phyloP scores from a whole-genome alignment of 2,329 filamentous ascomycete genomes.

The Cladosporium sp. region DNA sequence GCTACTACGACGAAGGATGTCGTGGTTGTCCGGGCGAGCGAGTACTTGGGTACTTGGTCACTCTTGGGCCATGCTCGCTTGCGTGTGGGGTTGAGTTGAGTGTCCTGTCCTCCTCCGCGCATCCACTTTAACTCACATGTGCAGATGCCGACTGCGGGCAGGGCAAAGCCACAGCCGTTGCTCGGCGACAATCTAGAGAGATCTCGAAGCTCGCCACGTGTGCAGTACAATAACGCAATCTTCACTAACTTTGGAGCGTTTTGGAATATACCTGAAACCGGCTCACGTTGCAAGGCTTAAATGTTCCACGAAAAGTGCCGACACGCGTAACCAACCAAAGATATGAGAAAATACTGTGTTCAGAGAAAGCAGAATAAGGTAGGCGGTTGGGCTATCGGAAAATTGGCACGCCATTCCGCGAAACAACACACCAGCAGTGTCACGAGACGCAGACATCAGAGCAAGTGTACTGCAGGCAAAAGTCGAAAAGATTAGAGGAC shows the following conservation, averaged over 20 bases:
- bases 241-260: not conserved
- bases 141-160: not conserved
- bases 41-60: not conserved
- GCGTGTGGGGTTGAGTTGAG: not conserved
- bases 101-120: not conserved
- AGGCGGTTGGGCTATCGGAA: not conserved
- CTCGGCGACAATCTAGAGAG: not conserved
- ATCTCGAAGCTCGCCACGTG: not conserved
- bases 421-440: not conserved
- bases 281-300: not conserved
- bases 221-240: not conserved
- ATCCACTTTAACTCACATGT: not conserved
- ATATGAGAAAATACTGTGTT: not conserved
- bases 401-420: not conserved
- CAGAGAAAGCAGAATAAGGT: not conserved
- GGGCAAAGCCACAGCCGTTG: not conserved
- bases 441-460: not conserved
- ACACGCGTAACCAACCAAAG: not conserved
- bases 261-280: not conserved
- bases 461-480: not conserved
- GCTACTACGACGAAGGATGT: not conserved
- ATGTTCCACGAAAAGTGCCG: not conserved
- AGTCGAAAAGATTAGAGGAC: not conserved
- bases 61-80: not conserved
- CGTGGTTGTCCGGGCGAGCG: not conserved